A percentile compares a stretch with the other conserved stretches of the same genome.
These are phyloP conservation scores for Blastomyces percursus DNA, from an alignment of 2,329 filamentous ascomycete genomes.

Conservation along the genomic window DNA sequence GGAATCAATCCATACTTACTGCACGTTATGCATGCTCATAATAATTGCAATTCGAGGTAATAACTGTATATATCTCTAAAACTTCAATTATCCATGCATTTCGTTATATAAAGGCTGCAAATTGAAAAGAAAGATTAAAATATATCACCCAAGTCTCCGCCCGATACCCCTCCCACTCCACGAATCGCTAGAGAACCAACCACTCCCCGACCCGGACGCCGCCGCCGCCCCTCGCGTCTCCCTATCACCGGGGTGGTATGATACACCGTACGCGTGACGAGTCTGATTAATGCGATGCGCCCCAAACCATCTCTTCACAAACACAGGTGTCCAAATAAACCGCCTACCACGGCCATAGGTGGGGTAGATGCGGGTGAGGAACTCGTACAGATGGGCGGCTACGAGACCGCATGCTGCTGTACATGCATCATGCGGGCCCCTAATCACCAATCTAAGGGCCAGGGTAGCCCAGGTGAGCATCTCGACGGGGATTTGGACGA, in stretches of 20 bases:
- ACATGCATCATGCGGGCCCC: constrained; percentile 46
- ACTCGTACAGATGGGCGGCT: constrained; percentile 83
- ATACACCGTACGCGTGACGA: not conserved
- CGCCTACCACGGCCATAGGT: constrained; percentile 76
- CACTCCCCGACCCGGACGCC: constrained; percentile 2
- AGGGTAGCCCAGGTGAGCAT: constrained; percentile 73
- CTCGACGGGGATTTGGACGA: constrained; percentile 74
- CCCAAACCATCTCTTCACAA: constrained; percentile 57
- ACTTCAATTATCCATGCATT: not conserved
- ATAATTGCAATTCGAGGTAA: not conserved
- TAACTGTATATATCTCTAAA: not conserved
- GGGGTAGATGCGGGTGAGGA: constrained; percentile 77
- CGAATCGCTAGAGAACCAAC: constrained; percentile 3
- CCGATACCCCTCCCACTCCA: constrained; percentile 6
- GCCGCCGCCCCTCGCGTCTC: constrained; percentile 7
- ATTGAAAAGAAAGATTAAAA: not conserved
- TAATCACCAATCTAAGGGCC: constrained; percentile 58
- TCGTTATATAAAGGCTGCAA: not conserved
- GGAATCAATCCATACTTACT: not conserved
- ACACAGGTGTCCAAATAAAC: constrained; percentile 59
- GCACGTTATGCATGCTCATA: not conserved
- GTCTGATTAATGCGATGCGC: not conserved
- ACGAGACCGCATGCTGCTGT: constrained; percentile 66
- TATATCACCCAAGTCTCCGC: not conserved
- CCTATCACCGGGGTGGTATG: constrained; percentile 1